Evolutionary conservation across 257 asterid genomes (phyloP).

Genomic region (Phtheirospermum japonicum): DNA sequence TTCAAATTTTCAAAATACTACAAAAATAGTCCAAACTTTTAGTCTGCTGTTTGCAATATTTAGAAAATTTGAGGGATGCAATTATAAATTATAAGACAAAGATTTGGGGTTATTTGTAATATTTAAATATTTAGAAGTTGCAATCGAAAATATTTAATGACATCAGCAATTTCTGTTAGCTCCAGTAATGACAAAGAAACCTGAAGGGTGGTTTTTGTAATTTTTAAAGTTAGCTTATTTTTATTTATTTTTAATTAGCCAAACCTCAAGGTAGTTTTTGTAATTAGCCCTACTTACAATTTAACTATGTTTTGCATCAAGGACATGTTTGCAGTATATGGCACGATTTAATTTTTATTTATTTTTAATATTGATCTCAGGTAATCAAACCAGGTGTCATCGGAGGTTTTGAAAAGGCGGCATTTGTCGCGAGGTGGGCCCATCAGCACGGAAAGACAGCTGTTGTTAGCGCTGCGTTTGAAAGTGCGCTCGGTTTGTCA

Average conservation of each 20-base stretch:
- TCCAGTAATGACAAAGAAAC: too few species aligned
- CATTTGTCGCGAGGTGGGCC: conserved; percentile 86
- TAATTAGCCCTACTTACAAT: background rate
- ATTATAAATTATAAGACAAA: background rate
- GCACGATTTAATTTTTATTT: background rate
- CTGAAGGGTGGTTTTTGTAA: too few species aligned
- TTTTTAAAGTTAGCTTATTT: too few species aligned
- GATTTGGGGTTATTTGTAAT: background rate
- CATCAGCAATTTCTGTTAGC: too few species aligned
- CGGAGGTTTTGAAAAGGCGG: conserved; percentile 93
- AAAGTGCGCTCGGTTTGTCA: conserved; percentile 77
- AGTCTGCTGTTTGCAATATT: background rate
- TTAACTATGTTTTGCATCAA: background rate
- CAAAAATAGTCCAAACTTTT: background rate
- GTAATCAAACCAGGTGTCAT: conserved; percentile 89
- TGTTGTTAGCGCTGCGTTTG: conserved; percentile 86
- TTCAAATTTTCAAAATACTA: background rate
- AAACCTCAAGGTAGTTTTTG: background rate
- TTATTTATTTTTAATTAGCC: too few species aligned
- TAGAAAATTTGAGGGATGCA: too few species aligned
- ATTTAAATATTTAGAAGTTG: background rate
- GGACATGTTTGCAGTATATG: background rate
- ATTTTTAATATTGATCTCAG: conserved; percentile 34
- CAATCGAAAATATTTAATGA: too few species aligned
- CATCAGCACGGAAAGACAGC: conserved; percentile 80